Base-by-base conservation (phyloP, 805 yeast species). In the Saturnispora kantuleensis region DNA sequence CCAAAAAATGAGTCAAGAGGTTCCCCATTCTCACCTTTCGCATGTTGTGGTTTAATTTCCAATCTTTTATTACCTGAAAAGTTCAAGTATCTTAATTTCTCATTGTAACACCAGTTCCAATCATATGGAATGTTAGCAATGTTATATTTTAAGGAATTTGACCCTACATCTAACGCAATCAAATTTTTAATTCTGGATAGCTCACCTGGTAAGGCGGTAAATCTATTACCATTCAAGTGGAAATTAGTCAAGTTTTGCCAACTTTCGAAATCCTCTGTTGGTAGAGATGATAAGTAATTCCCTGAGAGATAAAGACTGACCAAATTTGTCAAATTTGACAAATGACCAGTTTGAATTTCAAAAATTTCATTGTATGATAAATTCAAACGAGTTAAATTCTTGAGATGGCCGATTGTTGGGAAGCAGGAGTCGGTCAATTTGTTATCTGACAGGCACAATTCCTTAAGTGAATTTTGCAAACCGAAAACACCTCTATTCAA, bases 81-180 rank as follows among this genome's bases (percentile, higher is more conserved):
- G 60, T 90, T 93, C 58, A 93, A 72, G 55, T 83, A 88, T 52
- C 71, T 77, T 61, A 93, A 68, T 35, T 78, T 76, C 44, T 73
- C 68, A 58, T 93, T 93, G 68, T 79, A 80, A 54, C 83, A 80
- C 98, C 98, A 93, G 63, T 87, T 93, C 97, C 97, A 93, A 60
- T 93, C 98, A 58, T 86, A 90, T 12, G 93, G 94, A 74, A 88
- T 85, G 61, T 93, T 93, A 3, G 93, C 83, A 45, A 90, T 87
- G 55, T 93, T 93, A 63, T 93, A 93, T 56, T 88, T 84, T 63
- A 93, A 68, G 49, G 80, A 81, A 60, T 93, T 93, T 2, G 94
- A 84, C 3, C 97, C 95, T 13, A 86, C 93, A 65, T 93, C 99
- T 32, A 93, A 70, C 9, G 79, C 81, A 30, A 73, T 74, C 56